Base-by-base conservation (phyloP, 345 rosid species). In the Citrus mangshanensis region DNA sequence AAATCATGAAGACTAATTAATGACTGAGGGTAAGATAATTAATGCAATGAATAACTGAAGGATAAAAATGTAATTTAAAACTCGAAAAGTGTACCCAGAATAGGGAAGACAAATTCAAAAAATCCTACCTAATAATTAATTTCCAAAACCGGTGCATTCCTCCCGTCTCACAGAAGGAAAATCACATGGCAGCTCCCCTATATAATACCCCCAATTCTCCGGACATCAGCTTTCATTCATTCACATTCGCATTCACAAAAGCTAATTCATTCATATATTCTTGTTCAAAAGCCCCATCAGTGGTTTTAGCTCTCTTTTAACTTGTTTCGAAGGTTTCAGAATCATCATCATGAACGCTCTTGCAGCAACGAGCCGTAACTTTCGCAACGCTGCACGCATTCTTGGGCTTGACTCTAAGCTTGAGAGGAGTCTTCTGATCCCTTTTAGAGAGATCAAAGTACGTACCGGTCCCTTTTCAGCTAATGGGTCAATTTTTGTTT, bases 381-480 rank as follows among this genome's bases (percentile, higher is more conserved):
- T 96, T 79, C 92, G 95, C 77, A 93, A 87, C 51, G 98, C 99
- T 6, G 86, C 98, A 0, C 85, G 98, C 54, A 87, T 96, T 82
- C 90, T 96, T 60, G 99, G 98, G 0, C 77, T 96, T 82, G 99
- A 96, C 86, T 92, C 99, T 9, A 94, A 94, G 86, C 85, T 96
- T 62, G 97, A 94, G 70, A 89, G 19, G 83, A 90, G 95, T 83
- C 98, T 96, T 75, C 75, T 94, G 87, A 93, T 96, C 89, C 99
- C 99, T 14, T 93, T 91, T 42, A 87, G 99, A 79, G 99, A 94
- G 87, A 90, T 96, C 93, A 96, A 96, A 94, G 98, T 91, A 8
- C 54, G 58, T 89, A 14, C 54, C 51, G 4, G 18, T n/a, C 32
- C 24, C 5, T 46, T 64, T 64, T 16, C 19, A 21, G n/a, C n/a